Conservation (phyloP, 2,329 filamentous ascomycete species). For the Cercospora canescens region DNA sequence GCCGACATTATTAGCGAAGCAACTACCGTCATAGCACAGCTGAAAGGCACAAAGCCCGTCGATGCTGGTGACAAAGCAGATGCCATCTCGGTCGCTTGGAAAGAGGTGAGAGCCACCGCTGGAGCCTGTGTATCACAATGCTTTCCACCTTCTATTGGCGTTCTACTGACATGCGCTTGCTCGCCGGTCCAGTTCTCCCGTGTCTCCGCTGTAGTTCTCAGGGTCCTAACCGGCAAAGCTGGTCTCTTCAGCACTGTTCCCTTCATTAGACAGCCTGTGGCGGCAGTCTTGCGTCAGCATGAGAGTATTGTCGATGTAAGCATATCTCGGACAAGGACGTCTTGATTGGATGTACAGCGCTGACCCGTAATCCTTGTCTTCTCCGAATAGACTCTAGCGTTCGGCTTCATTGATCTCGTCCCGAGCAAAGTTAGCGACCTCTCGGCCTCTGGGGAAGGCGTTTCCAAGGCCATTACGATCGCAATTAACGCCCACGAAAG, state of each 20-base stretch:
- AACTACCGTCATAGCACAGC: not conserved
- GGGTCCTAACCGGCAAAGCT: not conserved
- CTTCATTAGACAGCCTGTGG: not conserved
- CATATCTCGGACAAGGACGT: too few species aligned
- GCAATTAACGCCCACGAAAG: too few species aligned
- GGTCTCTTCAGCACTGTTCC: not conserved
- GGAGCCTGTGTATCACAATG: too few species aligned
- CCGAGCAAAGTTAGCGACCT: not conserved
- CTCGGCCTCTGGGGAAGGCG: not conserved
- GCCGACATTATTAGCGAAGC: not conserved
- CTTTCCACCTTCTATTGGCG: too few species aligned
- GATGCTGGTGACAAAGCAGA: not conserved
- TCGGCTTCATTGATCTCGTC: not conserved
- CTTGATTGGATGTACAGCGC: not conserved
- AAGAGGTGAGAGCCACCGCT: not conserved
- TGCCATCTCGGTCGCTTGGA: not conserved
- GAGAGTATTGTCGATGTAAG: not conserved
- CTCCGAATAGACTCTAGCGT: not conserved
- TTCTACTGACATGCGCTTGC: not conserved
- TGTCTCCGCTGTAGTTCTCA: not conserved
- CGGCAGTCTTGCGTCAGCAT: not conserved
- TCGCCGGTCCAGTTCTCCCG: not conserved
- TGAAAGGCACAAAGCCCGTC: not conserved
- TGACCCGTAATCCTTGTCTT: not conserved
- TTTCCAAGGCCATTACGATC: not conserved